Base-by-base conservation (phyloP, 2,329 filamentous ascomycete species). In the Elsinoe fawcettii region DNA sequence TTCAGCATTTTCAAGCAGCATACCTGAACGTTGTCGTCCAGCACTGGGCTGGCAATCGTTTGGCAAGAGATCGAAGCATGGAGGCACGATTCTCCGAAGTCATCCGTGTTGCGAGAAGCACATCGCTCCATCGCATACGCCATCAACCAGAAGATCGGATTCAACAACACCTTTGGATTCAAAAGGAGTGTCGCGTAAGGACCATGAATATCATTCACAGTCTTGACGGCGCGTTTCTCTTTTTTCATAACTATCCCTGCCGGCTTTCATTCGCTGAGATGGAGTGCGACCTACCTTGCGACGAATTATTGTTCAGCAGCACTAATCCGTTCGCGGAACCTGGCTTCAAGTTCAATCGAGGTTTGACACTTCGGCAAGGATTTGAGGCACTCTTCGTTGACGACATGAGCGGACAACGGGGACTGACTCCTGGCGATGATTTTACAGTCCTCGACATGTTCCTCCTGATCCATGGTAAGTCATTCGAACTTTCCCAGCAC, bases 201-300 rank as follows among this genome's bases (percentile, higher is more conserved):
- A 58, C 56, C 23, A 60, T 60, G 55, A 57, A 47, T 23, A 55
- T 49, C 34, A 58, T 60, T n/a, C 46, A 49, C 16, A 43, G 51
- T 23, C 53, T 60, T 14, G 58, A 60, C 32, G 23, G 56, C 16
- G 58, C 56, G 5, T 58, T 60, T 30, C 34, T 53, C 8, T 58
- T 60, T 51, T 60, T 58, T 18, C 58, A 60, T 32, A 58, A 58
- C 27, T 57, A 41, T 20, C 56, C 58, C 16, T 55, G 58, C 34
- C 47, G 56, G 2, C 36, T 58, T 11, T 49, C 36, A 16, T 49
- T 56, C 12, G 44, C 55, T 12, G 58, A 60, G 32, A 53, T 60
- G 34, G 43, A 56, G 14, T 60, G 56, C 34, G 58, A 60, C 27
- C 51, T 57, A 6, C 58, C 58, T 1, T 60, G 51, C 39, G 30